phyloP scores from a whole-genome alignment of 768 basidiomycete genomes.

The Amanita pseudoporphyria region DNA sequence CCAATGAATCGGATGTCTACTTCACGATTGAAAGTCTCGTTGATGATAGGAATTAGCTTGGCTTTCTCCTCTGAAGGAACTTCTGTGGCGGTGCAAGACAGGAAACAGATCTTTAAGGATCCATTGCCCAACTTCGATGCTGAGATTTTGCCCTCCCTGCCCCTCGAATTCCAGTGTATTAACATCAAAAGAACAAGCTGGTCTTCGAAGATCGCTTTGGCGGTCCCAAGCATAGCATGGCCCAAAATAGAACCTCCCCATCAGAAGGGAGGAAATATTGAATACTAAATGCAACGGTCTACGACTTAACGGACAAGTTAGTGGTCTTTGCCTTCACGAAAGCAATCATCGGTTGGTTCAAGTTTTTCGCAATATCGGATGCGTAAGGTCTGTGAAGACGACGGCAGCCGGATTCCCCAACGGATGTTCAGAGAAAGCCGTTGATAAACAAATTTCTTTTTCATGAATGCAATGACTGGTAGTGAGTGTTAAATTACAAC shows the following conservation, averaged over 20 bases:
- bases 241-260: constrained; percentile 28
- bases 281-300: constrained; percentile 22
- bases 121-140: constrained; percentile 22
- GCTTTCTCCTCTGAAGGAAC: constrained; percentile 21
- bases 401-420: constrained; percentile 38
- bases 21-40: constrained; percentile 29
- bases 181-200: constrained; percentile 17
- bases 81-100: constrained; percentile 16
- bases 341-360: constrained; percentile 35
- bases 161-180: constrained; percentile 26
- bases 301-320: background rate
- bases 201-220: constrained; percentile 15
- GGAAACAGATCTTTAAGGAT: constrained; percentile 29
- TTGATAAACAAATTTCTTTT: constrained; percentile 24
- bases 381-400: constrained; percentile 23
- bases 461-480: no score
- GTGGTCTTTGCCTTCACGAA: constrained; percentile 20
- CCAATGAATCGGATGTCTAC: constrained; percentile 27
- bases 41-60: constrained; percentile 20
- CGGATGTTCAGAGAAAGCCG: constrained; percentile 33
- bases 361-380: constrained; percentile 28
- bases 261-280: constrained; percentile 26
- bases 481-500: no score
- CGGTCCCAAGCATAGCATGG: constrained; percentile 35
- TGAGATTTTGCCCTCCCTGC: constrained; percentile 15